Evolutionary conservation across 2,329 filamentous ascomycete species (phyloP), one percentile per base, ranked within the genome.

Genomic region (Botryotinia calthae): DNA sequence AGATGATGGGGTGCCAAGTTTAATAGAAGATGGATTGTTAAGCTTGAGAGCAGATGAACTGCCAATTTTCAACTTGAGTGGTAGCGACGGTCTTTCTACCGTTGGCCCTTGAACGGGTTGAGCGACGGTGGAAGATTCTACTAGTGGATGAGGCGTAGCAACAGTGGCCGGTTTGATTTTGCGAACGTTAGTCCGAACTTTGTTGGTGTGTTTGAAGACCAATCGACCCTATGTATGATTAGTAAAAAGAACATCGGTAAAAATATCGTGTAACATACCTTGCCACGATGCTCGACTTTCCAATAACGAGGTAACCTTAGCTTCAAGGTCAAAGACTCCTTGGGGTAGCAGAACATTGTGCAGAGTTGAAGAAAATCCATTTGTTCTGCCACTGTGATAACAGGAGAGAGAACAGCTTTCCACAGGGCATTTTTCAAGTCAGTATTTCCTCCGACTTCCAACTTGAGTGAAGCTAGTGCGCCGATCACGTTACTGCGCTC

Each of bases 281-380:
- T 82, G 75, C 82, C 82, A 68, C 80, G 70, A 73, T 82, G 72
- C 70, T 74, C 79, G 72, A 82, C 84, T 48, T 79, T 83, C 84
- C 85, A 87, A 77, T 82, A 83, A 18, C 81, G 83, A 59, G 86
- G 86, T 71, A 84, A 83, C 71, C 83, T 83, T 73, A 88, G 79
- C 25, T 82, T 85, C 54, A 88, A 75, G 44, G 84, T 77, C 65
- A 87, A 78, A 10, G 84, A 83, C 66, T 83, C 81, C 31, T 85
- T 83, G n/a, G 84, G 81, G 25, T 85, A 83, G 73, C 87, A 87
- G 73, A 89, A 81, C 64, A 86, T 80, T 48, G 82, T 82, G 77
- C 86, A 87, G 51, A 88, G 81, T 75, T 87, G 85, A 54, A 88
- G 78, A 18, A 88, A 76, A 76, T 86, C 85, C 42, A 82, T 80